These are phyloP conservation scores for Trametes gibbosa DNA, from an alignment of 768 basidiomycete genomes.

Conservation along the genomic window DNA sequence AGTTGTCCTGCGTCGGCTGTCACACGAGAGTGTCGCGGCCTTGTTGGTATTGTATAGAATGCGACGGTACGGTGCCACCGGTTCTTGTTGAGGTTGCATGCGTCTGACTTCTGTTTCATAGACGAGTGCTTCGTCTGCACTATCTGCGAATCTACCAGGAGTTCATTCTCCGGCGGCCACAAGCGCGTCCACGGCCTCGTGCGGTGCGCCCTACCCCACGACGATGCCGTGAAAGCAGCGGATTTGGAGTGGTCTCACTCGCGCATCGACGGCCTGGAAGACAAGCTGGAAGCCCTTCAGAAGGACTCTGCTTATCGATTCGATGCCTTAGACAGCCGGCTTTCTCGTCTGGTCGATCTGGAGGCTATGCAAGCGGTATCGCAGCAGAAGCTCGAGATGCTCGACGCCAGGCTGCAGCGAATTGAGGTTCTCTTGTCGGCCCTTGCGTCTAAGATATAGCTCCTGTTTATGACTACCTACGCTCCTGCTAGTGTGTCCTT, in stretches of 20 bases:
- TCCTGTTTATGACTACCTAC: background rate
- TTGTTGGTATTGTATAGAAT: conserved; percentile 19
- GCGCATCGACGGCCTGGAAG: conserved; percentile 6
- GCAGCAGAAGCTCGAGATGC: background rate
- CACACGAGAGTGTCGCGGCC: conserved; percentile 3
- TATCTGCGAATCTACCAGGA: background rate
- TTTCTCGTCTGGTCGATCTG: background rate
- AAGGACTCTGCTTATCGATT: conserved; percentile 1
- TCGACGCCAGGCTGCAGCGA: background rate
- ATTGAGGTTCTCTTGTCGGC: background rate
- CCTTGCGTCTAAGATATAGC: background rate
- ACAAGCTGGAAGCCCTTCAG: background rate
- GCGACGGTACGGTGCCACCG: background rate
- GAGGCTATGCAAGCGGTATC: background rate
- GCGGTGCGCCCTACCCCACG: background rate
- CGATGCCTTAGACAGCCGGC: conserved; percentile 1
- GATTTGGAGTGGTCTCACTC: background rate
- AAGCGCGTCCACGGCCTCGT: conserved; percentile 12
- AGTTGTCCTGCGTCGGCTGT: conserved; percentile 4
- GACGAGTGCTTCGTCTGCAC: conserved; percentile 13
- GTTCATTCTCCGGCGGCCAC: conserved; percentile 1
- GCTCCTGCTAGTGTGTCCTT: no score
- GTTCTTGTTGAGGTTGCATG: background rate
- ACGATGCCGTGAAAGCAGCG: background rate
- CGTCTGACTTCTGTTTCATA: background rate